phyloP scores from a whole-genome alignment of 2,329 filamentous ascomycete genomes.

The Talaromyces sp. region DNA sequence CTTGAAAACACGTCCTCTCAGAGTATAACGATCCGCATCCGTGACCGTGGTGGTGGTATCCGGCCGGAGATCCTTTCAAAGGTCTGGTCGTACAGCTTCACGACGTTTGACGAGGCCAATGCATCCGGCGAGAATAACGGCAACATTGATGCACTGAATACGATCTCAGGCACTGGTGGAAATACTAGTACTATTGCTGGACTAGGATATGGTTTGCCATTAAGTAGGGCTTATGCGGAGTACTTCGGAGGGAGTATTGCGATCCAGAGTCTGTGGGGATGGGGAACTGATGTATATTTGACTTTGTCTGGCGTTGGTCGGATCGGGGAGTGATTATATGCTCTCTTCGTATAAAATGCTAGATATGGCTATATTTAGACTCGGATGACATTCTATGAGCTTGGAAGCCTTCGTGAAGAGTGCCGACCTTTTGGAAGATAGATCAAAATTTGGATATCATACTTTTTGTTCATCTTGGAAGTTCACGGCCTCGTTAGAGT shows the following conservation, averaged over 20 bases:
- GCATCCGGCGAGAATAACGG: slow-evolving; percentile 47
- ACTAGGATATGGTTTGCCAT: slow-evolving; percentile 83
- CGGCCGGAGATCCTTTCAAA: slow-evolving; percentile 75
- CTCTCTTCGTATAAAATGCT: background rate
- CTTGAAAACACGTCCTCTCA: slow-evolving; percentile 53
- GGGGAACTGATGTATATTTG: slow-evolving; percentile 71
- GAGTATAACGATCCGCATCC: slow-evolving; percentile 90
- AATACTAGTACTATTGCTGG: slow-evolving; percentile 84
- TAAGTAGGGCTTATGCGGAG: slow-evolving; percentile 91
- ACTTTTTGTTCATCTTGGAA: background rate
- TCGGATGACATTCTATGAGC: too few species aligned
- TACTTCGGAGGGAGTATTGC: slow-evolving; percentile 95
- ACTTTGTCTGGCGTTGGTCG: slow-evolving; percentile 59
- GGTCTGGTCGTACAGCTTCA: slow-evolving; percentile 97
- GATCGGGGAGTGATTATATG: slow-evolving; percentile 31
- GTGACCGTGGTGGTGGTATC: slow-evolving; percentile 93
- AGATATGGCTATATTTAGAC: background rate
- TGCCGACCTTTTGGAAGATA: background rate
- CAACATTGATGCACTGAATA: slow-evolving; percentile 66
- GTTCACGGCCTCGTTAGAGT: background rate
- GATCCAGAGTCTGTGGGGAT: slow-evolving; percentile 93
- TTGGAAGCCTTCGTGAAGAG: background rate
- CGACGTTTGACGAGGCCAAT: slow-evolving; percentile 76
- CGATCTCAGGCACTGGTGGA: slow-evolving; percentile 67
- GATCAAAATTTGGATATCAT: background rate